Base-by-base conservation (phyloP, 345 rosid genomes). In the Pistacia atlantica region DNA sequence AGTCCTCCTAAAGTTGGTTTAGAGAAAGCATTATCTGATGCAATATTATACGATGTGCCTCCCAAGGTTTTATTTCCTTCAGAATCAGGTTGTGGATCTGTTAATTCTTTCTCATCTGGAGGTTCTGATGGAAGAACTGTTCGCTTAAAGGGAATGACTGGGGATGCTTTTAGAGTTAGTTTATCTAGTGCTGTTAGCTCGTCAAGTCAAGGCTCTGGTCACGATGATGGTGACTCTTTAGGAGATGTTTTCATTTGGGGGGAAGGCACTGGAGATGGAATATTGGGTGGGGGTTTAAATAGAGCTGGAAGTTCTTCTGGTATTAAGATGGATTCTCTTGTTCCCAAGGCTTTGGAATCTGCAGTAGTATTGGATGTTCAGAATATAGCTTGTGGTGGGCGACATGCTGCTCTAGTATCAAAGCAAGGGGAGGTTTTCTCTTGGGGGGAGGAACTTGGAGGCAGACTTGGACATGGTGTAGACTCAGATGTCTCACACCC, bases 171-270 rank as follows among this genome's bases (percentile, higher is more conserved):
- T 83, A 85, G 97, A 84, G 89, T 90, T 78, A 92, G 94, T 84
- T 76, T 92, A 74, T 92, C 97, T 11, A 90, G 97, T 85, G 97
- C 94, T 80, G 89, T 90, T 77, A 92, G 94, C 75, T 88, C 92
- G 72, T 92, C 94, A 42, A 90, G 94, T 77, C 97, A 90, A 78
- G 94, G 94, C 59, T 91, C 97, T 80, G 94, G 94, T 73, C 94
- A 90, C 71, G 93, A 92, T 81, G 94, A 90, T 59, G 89, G 90
- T 73, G 94, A 89, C 81, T 86, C 97, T 62, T 58, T 92, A 76
- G 97, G 97, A 76, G 97, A 92, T 84, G 89, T 90, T 77, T 90
- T 89, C 79, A 78, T 92, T 55, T 92, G 97, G 97, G 97, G 94
- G n/a, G 94, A 90, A 69, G 86, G 97, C 76, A 82, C 87, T 22